Base-by-base conservation (phyloP, 257 asterid species). In the Leptodermis oblonga region DNA sequence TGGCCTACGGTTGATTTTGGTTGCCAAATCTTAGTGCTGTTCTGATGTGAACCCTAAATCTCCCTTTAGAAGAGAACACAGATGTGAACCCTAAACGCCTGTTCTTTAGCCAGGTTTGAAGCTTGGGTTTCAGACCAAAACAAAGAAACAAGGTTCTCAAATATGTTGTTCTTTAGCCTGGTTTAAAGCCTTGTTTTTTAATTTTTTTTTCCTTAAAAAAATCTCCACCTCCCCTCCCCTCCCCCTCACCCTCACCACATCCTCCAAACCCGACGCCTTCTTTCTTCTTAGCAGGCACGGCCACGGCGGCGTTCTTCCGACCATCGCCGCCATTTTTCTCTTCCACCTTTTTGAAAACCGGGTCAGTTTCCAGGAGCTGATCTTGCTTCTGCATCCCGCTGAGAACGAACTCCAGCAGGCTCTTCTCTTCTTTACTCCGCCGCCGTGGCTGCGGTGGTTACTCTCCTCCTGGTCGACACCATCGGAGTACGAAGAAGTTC, bases 321-420 rank as follows among this genome's bases (percentile, higher is more conserved):
- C n/a, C n/a, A n/a, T n/a, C 63, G 18, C 74, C 76, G n/a, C n/a
- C n/a, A 49, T 62, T 70, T 79, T 81, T 80, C 14, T 58, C 91
- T 74, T 92, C 98, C 52, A 80, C 89, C 76, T 82, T 88, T 76
- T 79, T 76, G 87, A 92, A 76, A 78, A 92, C 79, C 11, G 98
- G 98, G 65, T 92, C 96, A 46, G 90, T 86, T 80, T 92, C 98
- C 71, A 86, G 82, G 67, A 92, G 75, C 81, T 92, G 98, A 18
- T 92, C 98, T 73, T 82, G 68, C 81, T 92, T 92, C 26, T 74
- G 42, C 20, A 92, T 46, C 2, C 71, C 81, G 10, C 95, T 96
- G 3, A 88, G 71, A 20, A 92, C 76, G 71, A 84, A 92, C 70
- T 90, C 98, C 62, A 84, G 46, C 12, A 85, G n/a, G n/a, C 96